A percentile compares a stretch with the other conserved stretches of the same genome.
phyloP scores from a whole-genome alignment of 1,139 yeast genomes.

The Wickerhamomyces sp. region DNA sequence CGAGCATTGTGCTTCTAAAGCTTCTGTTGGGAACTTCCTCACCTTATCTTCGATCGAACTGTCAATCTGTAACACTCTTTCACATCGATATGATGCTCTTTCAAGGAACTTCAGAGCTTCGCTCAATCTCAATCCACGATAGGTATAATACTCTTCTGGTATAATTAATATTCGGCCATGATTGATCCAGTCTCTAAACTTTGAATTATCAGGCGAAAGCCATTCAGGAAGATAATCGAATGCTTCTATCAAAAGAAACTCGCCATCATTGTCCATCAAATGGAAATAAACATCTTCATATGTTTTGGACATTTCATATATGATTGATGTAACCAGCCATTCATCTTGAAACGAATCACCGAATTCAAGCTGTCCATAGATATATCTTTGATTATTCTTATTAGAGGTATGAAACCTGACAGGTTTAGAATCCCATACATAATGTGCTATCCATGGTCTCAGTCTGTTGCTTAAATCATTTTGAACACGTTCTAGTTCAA shows the following conservation, averaged over 20 bases:
- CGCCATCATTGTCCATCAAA: slow-evolving; percentile 52
- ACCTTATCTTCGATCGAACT: slow-evolving; percentile 18
- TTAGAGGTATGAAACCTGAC: slow-evolving; percentile 10
- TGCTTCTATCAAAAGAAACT: slow-evolving; percentile 48
- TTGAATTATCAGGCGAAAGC: slow-evolving; percentile 37
- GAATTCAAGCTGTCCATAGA: slow-evolving; percentile 40
- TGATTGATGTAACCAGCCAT: slow-evolving; percentile 39
- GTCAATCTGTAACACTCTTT: slow-evolving; percentile 20
- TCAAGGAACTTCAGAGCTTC: slow-evolving; percentile 34
- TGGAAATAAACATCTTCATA: slow-evolving; percentile 40
- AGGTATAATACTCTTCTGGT: slow-evolving; percentile 29
- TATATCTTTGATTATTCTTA: slow-evolving; percentile 24
- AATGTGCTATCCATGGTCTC: slow-evolving; percentile 36
- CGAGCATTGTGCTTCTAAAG: slow-evolving; percentile 20
- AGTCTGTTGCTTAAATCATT: slow-evolving; percentile 26
- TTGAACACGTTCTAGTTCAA: slow-evolving; percentile 16
- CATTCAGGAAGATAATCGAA: slow-evolving; percentile 41
- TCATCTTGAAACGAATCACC: slow-evolving; percentile 45
- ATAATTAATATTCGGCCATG: slow-evolving; percentile 31
- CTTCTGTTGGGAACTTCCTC: slow-evolving; percentile 21
- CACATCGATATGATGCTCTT: slow-evolving; percentile 28
- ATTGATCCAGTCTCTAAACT: slow-evolving; percentile 44
- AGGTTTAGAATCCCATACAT: slow-evolving; percentile 37
- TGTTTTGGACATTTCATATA: slow-evolving; percentile 33
- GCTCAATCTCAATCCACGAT: slow-evolving; percentile 27